A percentile compares a stretch with the other conserved stretches of the same genome.
Conservation (phyloP, 2,329 filamentous ascomycete species). For the Penicillium sp. region DNA sequence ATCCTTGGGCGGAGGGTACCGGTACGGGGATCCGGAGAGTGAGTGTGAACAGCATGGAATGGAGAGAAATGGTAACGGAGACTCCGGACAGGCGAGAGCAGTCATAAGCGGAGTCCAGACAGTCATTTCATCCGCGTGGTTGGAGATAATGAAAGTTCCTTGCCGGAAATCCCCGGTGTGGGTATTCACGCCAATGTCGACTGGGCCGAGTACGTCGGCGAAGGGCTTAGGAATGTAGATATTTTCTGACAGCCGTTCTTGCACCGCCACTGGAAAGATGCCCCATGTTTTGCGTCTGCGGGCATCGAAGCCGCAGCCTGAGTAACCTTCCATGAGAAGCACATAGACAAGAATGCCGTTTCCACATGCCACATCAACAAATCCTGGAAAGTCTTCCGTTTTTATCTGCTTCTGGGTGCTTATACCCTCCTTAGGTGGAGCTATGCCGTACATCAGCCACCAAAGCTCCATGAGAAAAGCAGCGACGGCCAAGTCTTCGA, state of each 20-base stretch:
- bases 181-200: constrained; percentile 20
- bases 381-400: constrained; percentile 67
- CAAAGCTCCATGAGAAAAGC: constrained; percentile 92
- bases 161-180: constrained; percentile 63
- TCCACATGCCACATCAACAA: constrained; percentile 93
- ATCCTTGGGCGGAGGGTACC: constrained; percentile 44
- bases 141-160: constrained; percentile 89
- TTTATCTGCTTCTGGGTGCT: neutral
- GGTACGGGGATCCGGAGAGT: constrained; percentile 70
- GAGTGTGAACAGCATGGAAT: constrained; percentile 95
- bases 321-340: constrained; percentile 74
- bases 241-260: constrained; percentile 55
- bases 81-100: constrained; percentile 53
- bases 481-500: constrained; percentile 88
- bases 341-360: constrained; percentile 89
- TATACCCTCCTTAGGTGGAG: constrained; percentile 20
- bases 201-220: constrained; percentile 23
- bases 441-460: constrained; percentile 70
- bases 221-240: constrained; percentile 60
- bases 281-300: constrained; percentile 81
- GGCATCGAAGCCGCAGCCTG: constrained; percentile 89
- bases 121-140: constrained; percentile 94
- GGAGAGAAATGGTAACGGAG: constrained; percentile 77
- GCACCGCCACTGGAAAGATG: constrained; percentile 59
- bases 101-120: constrained; percentile 92